Evolutionary conservation across 169 alveolate genomes (phyloP).

Genomic region (Plasmodium knowlesi): DNA sequence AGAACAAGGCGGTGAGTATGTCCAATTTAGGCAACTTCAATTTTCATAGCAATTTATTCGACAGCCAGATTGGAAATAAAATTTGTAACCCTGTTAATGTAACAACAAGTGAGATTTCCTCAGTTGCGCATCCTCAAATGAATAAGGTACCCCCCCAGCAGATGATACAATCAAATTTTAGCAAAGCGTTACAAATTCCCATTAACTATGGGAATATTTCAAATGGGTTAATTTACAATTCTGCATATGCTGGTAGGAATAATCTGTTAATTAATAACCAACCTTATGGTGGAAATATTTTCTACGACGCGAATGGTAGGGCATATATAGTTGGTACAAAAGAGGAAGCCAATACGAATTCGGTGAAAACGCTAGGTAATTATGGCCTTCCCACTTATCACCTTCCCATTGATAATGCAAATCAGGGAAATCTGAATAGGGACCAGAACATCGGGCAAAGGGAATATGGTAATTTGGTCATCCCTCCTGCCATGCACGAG

Average conservation of each 20-base stretch:
- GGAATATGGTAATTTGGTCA: background rate
- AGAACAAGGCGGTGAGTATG: background rate
- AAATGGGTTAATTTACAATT: background rate
- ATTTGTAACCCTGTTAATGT: background rate
- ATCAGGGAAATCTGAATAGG: background rate
- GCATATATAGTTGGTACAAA: constrained; percentile 1
- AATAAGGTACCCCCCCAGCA: background rate
- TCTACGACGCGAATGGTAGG: constrained; percentile 2
- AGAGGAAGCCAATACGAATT: background rate
- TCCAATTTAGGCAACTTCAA: background rate
- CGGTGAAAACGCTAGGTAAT: background rate
- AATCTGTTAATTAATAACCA: background rate
- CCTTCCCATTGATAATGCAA: background rate
- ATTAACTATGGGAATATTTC: background rate
- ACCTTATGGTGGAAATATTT: background rate
- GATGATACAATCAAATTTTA: background rate
- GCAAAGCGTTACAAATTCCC: background rate
- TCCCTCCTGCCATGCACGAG: background rate
- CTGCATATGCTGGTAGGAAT: background rate
- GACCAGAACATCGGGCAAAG: background rate
- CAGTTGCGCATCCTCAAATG: background rate
- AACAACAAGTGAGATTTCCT: background rate
- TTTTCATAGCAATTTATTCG: background rate
- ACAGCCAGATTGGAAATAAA: background rate
- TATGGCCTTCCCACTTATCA: background rate